Evolutionary conservation across 2,329 filamentous ascomycete species (phyloP), one percentile per base, ranked within the genome.

Genomic region (Diaporthe vexans): DNA sequence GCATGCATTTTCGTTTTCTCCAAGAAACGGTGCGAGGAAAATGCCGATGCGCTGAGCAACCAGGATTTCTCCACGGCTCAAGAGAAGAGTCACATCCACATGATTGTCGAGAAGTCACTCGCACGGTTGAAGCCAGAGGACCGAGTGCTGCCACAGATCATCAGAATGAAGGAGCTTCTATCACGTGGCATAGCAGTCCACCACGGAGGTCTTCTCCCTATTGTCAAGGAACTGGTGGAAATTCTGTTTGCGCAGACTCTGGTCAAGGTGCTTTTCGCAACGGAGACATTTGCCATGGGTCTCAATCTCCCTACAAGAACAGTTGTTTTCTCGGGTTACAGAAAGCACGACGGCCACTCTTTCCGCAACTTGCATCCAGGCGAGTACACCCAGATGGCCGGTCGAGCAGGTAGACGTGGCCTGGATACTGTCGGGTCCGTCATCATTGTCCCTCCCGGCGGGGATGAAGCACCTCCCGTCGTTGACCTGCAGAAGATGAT

Each of bases 301-400:
- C 88, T 99, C 43, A 99, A 99, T 81, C 85, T 99, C 73, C 97
- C 97, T 0, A 99, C 97, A 0, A 91, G 97, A 77, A 99, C 97
- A 0, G 97, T 99, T 0, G 96, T 98, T 2, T 99, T 99, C 83
- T 98, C 97, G 15, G 97, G 97, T 13, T 98, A 97, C 83, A 92
- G 97, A 69, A 99, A 99, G 82, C 96, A 98, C 78, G 97, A 99
- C 80, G 97, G 97, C 8, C 94, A 97, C 78, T 91, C 91, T 5
- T 98, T 98, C 86, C 90, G 97, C 77, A 97, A 98, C 81, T 87
- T 99, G 0, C 88, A 98, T 0, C 95, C 97, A 0, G 97, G 97
- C 21, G 97, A 99, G 82, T 99, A 99, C 81, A 99, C 97, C 1
- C 97, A 99, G 80, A 99, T 99, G 97, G 96, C 97, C 33, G 97